These are phyloP conservation scores for Tulasnella sp. DNA, from an alignment of 768 basidiomycete genomes.

Conservation along the genomic window DNA sequence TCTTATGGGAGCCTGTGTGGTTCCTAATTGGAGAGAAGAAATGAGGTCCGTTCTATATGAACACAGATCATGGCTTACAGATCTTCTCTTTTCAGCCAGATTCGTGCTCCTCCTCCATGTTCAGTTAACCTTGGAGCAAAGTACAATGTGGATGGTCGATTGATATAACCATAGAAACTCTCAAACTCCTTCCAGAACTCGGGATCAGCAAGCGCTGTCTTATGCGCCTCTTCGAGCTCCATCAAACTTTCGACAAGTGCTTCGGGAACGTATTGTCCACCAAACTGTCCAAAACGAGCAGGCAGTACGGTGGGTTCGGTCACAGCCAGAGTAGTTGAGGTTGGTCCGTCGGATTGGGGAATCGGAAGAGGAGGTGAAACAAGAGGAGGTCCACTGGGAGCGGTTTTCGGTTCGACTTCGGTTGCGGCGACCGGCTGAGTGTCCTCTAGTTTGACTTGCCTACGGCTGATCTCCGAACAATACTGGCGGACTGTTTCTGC, in stretches of 20 bases:
- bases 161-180: constrained; percentile 84
- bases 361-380: constrained; percentile 24
- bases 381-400: constrained; percentile 20
- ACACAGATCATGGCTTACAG: constrained; percentile 35
- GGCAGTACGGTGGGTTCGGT: constrained; percentile 44
- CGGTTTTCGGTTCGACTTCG: constrained; percentile 20
- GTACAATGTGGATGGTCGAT: constrained; percentile 85
- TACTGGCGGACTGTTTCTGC: constrained; percentile 50
- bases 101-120: constrained; percentile 81
- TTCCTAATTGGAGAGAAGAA: constrained; percentile 39
- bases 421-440: background rate
- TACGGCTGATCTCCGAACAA: constrained; percentile 55
- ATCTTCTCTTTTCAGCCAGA: constrained; percentile 97
- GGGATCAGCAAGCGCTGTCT: constrained; percentile 73
- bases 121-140: constrained; percentile 83
- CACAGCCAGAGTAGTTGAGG: constrained; percentile 20
- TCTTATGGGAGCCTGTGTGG: constrained; percentile 98
- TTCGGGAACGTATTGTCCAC: constrained; percentile 96
- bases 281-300: constrained; percentile 83
- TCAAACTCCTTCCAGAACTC: constrained; percentile 87
- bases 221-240: constrained; percentile 84
- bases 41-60: constrained; percentile 2
- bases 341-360: constrained; percentile 24
- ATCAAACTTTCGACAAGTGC: constrained; percentile 83
- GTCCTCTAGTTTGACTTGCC: constrained; percentile 21